Base-by-base conservation (phyloP, 805 yeast genomes). In the Hanseniaspora lachancei region DNA sequence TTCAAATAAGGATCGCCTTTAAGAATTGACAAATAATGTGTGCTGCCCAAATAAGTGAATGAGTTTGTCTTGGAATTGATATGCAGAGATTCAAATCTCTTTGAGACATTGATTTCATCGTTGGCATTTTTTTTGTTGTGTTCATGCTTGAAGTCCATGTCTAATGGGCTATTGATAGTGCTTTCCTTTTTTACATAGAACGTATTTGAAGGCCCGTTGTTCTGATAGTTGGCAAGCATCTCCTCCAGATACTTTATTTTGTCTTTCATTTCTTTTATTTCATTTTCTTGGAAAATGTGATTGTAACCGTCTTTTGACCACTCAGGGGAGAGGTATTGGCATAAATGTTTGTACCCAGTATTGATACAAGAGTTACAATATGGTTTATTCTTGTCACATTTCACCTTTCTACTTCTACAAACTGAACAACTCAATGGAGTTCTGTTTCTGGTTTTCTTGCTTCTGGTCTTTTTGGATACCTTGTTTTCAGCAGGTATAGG, bases 1-100 rank as follows among this genome's bases (percentile, higher is more conserved):
- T 79, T 74, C 48, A 78, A 63, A 61, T 77, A 78, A 5, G 80
- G 77, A 60, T 78, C 83, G 61, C 80, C 80, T 62, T 78, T 74
- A 71, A 78, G 77, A 21, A 78, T 72, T 29, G 80, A 80, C 60
- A 78, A 65, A 81, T 82, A 78, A 24, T 80, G 79, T 4, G 80
- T 73, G 1, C 79, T 76, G 57, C 80, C 76, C n/a, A 73, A 59
- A 62, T 72, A 75, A 3, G 70, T 70, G 1, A 75, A 72, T 4
- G 74, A 72, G 32, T 72, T 72, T 27, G 70, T 66, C 57, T 72
- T 72, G 8, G 56, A 21, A 20, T 53, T 55, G 44, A 72, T 65
- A 59, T 73, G 77, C 42, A 73, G 57, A 73, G 73, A 72, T 60
- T 73, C 76, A 55, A 73, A 73, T 57, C 72, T 73, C 60, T 72